phyloP scores from a whole-genome alignment of 1,139 yeast species.

The Sugiyamaella japonica region DNA sequence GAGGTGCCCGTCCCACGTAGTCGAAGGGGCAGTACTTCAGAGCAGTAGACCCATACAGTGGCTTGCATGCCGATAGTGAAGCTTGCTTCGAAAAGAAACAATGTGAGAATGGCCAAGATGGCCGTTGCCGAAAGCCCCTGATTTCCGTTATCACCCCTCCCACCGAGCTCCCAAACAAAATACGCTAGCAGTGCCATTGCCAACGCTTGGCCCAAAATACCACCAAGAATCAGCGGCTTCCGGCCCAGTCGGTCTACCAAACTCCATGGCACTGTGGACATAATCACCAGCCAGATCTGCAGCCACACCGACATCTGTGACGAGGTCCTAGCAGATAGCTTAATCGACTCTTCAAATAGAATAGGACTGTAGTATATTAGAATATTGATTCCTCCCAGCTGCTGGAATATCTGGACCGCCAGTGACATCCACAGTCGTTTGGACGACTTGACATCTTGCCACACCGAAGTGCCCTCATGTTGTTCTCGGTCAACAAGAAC shows the following conservation, averaged over 20 bases:
- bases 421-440: slow-evolving; percentile 22
- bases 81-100: slow-evolving; percentile 36
- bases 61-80: slow-evolving; percentile 58
- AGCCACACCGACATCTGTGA: slow-evolving; percentile 58
- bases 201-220: slow-evolving; percentile 43
- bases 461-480: slow-evolving; percentile 39
- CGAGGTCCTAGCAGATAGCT: slow-evolving; percentile 52
- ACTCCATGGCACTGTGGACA: slow-evolving; percentile 40
- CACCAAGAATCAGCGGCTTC: slow-evolving; percentile 48
- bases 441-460: slow-evolving; percentile 20
- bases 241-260: slow-evolving; percentile 53
- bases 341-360: slow-evolving; percentile 48
- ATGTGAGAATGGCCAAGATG: slow-evolving; percentile 19
- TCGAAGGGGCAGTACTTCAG: slow-evolving; percentile 50
- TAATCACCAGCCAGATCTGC: slow-evolving; percentile 43
- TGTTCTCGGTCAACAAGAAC: slow-evolving; percentile 18
- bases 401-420: slow-evolving; percentile 37
- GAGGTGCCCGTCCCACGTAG: slow-evolving; percentile 54
- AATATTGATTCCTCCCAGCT: slow-evolving; percentile 70
- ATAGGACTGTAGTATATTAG: slow-evolving; percentile 47
- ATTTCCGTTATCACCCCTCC: slow-evolving; percentile 33
- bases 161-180: slow-evolving; percentile 19
- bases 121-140: slow-evolving; percentile 28
- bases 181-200: slow-evolving; percentile 20
- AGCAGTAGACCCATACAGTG: slow-evolving; percentile 42